Evolutionary conservation across 768 basidiomycete species (phyloP), one percentile per base, ranked within the genome.

Genomic region (Naematelia encephala): DNA sequence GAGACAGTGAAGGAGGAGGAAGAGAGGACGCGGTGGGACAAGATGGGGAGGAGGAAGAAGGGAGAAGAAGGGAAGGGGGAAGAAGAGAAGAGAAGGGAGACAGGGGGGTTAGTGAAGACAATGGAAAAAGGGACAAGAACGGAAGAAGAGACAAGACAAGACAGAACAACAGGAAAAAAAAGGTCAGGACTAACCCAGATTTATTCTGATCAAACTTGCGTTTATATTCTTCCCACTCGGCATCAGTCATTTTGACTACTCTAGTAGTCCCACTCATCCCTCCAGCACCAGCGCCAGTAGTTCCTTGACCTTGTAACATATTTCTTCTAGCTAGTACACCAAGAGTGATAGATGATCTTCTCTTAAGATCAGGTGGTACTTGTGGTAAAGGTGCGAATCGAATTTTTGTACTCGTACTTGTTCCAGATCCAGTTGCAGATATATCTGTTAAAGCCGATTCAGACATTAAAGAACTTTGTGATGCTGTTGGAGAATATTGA

Each of bases 201-300:
- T 65, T 63, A 19, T 21, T 49, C 30, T 57, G 53, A 53, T 63
- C 64, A 14, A 63, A 51, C 56, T 60, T 60, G 34, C 34, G 34
- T 56, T 70, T 69, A 54, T 75, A 75, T 42, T 59, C 51, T 52
- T 71, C 70, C 72, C 72, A 73, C 34, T 73, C 66, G 46, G 60
- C 64, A 57, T 73, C 72, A 1, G 56, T 68, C 72, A 73, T 69
- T 54, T 70, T 62, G 42, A 72, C 48, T 5, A 56, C 58, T 21
- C 50, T 58, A 22, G 39, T 16, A 4, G 19, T 54, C 53, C 23
- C 22, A n/a, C 54, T 50, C 22, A 30, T 39, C 26, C 54, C 57
- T n/a, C 47, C 42, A 39, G 51, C 34, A 3, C 29, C 59, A 28
- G 19, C 42, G 22, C 27, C 30, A 22, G 19, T 29, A 1, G 43